These are phyloP conservation scores for Paratinospora sagittata DNA, from an alignment of 164 flowering plant genomes.

Conservation along the genomic window DNA sequence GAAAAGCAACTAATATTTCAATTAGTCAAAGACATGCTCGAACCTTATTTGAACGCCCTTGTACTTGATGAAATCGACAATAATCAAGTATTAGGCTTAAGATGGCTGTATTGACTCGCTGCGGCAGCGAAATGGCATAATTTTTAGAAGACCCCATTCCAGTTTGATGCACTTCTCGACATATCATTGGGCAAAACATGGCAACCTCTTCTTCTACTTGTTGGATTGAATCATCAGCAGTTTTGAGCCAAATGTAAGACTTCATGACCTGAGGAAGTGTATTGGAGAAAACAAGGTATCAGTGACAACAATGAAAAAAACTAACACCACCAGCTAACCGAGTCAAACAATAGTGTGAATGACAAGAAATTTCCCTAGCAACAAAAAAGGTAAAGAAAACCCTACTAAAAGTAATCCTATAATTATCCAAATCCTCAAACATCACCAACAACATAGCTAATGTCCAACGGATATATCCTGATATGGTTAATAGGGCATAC, in stretches of 20 bases:
- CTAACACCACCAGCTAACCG: not conserved
- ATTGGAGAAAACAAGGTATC: constrained; percentile 6
- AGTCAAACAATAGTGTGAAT: not conserved
- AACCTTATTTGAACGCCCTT: constrained; percentile 93
- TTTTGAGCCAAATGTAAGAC: constrained; percentile 90
- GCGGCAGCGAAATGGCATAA: constrained; percentile 79
- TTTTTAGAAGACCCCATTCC: constrained; percentile 82
- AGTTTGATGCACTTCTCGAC: constrained; percentile 62
- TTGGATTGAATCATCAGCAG: constrained; percentile 87
- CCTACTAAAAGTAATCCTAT: not conserved
- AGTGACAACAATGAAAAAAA: no score
- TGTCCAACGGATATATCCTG: not conserved
- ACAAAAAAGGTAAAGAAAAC: not conserved
- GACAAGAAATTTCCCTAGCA: not conserved
- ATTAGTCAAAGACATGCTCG: constrained; percentile 1
- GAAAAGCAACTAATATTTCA: not conserved
- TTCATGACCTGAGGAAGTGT: constrained; percentile 49
- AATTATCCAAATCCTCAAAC: not conserved
- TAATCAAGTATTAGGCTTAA: constrained; percentile 79
- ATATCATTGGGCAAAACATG: constrained; percentile 84
- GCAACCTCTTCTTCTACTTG: constrained; percentile 96
- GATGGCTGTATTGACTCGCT: constrained; percentile 64
- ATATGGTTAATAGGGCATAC: not conserved
- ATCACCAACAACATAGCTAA: not conserved
- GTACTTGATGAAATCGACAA: constrained; percentile 87